These are phyloP conservation scores for Basidiobolus meristosporus DNA, from an alignment of 371 early-diverging fungal species.

Conservation along the genomic window DNA sequence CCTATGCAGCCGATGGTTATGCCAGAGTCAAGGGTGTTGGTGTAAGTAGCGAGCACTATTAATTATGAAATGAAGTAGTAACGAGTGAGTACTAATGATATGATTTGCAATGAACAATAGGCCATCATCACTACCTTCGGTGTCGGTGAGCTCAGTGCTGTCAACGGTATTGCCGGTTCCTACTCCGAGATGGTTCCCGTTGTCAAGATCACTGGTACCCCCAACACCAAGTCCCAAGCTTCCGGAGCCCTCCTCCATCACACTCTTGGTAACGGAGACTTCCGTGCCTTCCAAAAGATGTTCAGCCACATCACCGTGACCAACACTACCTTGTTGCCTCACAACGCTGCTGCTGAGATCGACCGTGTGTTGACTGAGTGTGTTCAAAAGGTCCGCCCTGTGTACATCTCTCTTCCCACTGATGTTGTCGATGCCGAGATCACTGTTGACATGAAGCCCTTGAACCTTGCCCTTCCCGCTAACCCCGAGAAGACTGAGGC, in stretches of 20 bases:
- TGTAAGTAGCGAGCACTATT: no score
- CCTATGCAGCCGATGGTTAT: constrained; percentile 31
- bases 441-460: constrained; percentile 4
- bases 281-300: constrained; percentile 13
- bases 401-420: constrained; percentile 21
- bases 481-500: constrained; percentile 9
- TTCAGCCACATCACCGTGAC: constrained; percentile 4
- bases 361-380: constrained; percentile 11
- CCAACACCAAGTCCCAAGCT: constrained; percentile 13
- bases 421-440: constrained; percentile 15
- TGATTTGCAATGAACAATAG: no score
- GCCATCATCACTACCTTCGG: constrained; percentile 29
- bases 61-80: no score
- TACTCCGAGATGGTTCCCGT: constrained; percentile 28
- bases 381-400: constrained; percentile 6
- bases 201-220: no score
- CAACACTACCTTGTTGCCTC: constrained; percentile 16
- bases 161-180: constrained; percentile 29
- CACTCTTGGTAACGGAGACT: constrained; percentile 28
- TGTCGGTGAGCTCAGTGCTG: constrained; percentile 25
- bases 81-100: no score
- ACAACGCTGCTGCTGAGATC: constrained; percentile 17
- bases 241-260: constrained; percentile 21
- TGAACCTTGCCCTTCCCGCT: constrained; percentile 4
- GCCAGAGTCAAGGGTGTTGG: constrained; percentile 16